A percentile compares a stretch with the other conserved stretches of the same genome.
Conservation (phyloP, 495 filamentous ascomycete genomes). For the Lindgomyces ingoldianus region DNA sequence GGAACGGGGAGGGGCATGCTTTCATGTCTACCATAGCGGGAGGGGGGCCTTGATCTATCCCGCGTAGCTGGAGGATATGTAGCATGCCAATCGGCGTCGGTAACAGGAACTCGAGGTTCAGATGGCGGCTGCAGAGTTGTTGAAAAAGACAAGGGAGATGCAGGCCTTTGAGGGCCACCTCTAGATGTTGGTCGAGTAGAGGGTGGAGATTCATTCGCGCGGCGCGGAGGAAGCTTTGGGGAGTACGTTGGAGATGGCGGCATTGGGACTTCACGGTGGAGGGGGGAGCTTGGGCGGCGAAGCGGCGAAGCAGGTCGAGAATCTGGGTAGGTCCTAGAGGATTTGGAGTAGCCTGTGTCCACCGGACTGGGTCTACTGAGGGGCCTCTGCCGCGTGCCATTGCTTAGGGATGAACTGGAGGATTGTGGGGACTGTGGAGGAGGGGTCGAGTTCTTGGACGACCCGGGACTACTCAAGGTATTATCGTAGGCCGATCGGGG, state of each 20-base stretch:
- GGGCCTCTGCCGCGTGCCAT: constrained; percentile 5
- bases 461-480: constrained; percentile 14
- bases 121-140: constrained; percentile 4
- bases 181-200: constrained; percentile 28
- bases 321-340: constrained; percentile 15
- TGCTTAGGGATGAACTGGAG: constrained; percentile 22
- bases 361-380: constrained; percentile 5
- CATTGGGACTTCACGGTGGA: constrained; percentile 1
- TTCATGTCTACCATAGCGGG: constrained; percentile 22
- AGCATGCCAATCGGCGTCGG: constrained; percentile 29
- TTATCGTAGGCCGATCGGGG: neutral
- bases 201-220: constrained; percentile 11
- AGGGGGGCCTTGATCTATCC: constrained; percentile 17
- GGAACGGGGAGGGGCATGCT: constrained; percentile 23
- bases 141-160: constrained; percentile 15
- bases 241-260: constrained; percentile 29
- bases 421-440: constrained; percentile 28
- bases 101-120: constrained; percentile 3
- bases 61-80: constrained; percentile 26
- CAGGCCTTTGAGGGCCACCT: constrained; percentile 2
- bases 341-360: constrained; percentile 12
- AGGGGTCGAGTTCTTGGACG: constrained; percentile 31
- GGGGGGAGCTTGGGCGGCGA: constrained; percentile 12
- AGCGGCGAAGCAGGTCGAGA: constrained; percentile 16
- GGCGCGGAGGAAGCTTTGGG: constrained; percentile 20